These are phyloP conservation scores for Raffaelea albimanens DNA, from an alignment of 2,329 filamentous ascomycete genomes.

Conservation along the genomic window DNA sequence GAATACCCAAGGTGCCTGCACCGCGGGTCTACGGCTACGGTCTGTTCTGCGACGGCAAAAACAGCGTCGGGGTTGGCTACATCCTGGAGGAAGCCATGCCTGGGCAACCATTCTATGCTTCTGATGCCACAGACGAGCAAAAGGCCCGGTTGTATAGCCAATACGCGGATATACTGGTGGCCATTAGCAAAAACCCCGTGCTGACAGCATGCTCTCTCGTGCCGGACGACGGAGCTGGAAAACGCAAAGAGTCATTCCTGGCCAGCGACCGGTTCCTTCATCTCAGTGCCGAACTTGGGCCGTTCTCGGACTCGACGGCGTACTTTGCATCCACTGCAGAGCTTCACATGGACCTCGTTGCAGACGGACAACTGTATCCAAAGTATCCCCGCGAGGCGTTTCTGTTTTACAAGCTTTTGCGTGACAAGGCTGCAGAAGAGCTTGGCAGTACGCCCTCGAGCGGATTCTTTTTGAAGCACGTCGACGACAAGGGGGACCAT, in stretches of 20 bases:
- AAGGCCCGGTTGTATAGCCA: conserved; percentile 2
- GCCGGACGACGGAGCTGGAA: not conserved
- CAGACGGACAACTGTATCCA: not conserved
- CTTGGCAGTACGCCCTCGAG: not conserved
- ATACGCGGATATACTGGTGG: conserved; percentile 3
- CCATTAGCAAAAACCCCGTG: not conserved
- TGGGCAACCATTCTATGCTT: not conserved
- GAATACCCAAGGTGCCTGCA: not conserved
- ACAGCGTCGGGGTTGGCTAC: conserved; percentile 3
- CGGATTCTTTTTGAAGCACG: conserved; percentile 1
- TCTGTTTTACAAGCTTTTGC: not conserved
- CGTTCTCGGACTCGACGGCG: not conserved
- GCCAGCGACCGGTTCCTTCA: conserved; percentile 2
- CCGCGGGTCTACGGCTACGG: conserved; percentile 2
- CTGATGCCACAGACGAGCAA: conserved; percentile 1
- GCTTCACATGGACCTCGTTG: conserved; percentile 7
- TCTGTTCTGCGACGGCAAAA: not conserved
- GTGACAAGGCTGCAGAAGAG: not conserved
- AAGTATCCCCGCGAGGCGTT: not conserved
- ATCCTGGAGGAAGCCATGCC: conserved; percentile 6
- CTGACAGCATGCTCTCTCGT: not conserved
- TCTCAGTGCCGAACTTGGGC: not conserved
- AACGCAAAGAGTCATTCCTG: not conserved
- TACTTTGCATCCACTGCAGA: conserved; percentile 1
- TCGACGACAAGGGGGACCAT: conserved; percentile 4